A percentile compares a stretch with the other conserved stretches of the same genome.
Conservation (phyloP, 2,329 filamentous ascomycete genomes). For the Verticillium klebahnii region DNA sequence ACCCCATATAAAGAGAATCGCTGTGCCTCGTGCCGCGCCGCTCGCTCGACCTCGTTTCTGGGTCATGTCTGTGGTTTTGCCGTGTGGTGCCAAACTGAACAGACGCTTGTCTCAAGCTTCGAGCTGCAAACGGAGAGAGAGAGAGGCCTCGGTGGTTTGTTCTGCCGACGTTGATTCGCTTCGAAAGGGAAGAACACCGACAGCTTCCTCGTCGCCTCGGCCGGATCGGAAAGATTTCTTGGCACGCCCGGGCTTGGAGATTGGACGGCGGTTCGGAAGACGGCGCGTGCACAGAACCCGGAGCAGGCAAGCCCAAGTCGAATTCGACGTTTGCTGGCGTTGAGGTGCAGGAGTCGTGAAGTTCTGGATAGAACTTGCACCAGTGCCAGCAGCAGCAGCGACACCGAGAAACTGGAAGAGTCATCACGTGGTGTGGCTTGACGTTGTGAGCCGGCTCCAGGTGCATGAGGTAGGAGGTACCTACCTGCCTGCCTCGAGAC, state of each 20-base stretch:
- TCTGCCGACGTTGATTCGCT: too few species aligned
- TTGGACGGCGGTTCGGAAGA: not conserved
- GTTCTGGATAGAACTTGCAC: too few species aligned
- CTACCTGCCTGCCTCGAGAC: not conserved
- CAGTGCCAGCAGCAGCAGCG: too few species aligned
- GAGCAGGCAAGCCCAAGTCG: too few species aligned
- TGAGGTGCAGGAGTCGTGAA: not conserved
- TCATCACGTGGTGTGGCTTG: not conserved
- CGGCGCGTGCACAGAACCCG: not conserved
- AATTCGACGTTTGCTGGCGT: not conserved
- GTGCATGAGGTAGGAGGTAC: not conserved
- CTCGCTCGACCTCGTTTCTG: too few species aligned
- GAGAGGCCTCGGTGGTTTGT: too few species aligned
- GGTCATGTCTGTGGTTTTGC: too few species aligned
- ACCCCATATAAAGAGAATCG: not conserved
- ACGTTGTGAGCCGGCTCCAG: not conserved
- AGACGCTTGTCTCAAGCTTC: too few species aligned
- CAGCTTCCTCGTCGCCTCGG: not conserved
- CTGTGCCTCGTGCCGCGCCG: too few species aligned
- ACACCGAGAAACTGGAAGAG: not conserved
- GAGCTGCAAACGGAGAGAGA: too few species aligned
- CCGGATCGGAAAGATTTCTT: not conserved
- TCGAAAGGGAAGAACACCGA: not conserved
- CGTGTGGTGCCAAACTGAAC: too few species aligned
- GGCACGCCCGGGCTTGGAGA: not conserved